These are phyloP conservation scores for Kwoniella botswanensis DNA, from an alignment of 768 basidiomycete genomes.

Conservation along the genomic window DNA sequence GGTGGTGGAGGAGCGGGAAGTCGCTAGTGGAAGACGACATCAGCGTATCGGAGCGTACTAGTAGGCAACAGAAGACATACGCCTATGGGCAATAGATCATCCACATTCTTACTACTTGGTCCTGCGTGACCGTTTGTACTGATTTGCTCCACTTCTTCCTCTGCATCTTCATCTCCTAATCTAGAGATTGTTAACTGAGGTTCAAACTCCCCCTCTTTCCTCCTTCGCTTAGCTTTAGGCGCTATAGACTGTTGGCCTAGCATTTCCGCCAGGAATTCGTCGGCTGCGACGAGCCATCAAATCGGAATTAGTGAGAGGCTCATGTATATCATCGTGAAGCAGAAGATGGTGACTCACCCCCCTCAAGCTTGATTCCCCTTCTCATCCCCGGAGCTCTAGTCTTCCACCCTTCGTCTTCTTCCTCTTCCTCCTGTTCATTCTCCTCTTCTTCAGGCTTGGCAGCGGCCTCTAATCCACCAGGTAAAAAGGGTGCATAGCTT, in stretches of 20 bases:
- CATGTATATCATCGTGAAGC: no score
- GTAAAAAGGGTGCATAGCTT: conserved; percentile 88
- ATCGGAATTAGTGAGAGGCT: no score
- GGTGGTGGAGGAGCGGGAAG: conserved; percentile 51
- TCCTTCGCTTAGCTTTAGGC: conserved; percentile 52
- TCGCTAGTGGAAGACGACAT: conserved; percentile 28
- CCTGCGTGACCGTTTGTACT: conserved; percentile 61
- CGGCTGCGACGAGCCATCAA: conserved; percentile 23
- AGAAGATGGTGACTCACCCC: conserved; percentile 31
- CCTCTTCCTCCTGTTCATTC: conserved; percentile 56
- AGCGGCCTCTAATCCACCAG: conserved; percentile 84
- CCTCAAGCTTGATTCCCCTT: conserved; percentile 72
- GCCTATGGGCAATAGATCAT: conserved; percentile 71
- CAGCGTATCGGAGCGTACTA: conserved; percentile 9
- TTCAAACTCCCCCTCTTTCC: conserved; percentile 44
- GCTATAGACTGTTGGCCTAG: conserved; percentile 44
- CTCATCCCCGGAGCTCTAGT: conserved; percentile 81
- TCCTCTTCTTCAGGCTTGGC: conserved; percentile 29
- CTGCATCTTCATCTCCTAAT: conserved; percentile 39
- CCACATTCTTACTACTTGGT: conserved; percentile 65
- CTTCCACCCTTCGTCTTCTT: conserved; percentile 60
- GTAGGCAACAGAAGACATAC: conserved; percentile 66
- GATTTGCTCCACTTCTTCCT: conserved; percentile 21
- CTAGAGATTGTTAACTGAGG: conserved; percentile 42
- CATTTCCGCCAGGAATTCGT: conserved; percentile 53